Base-by-base conservation (phyloP, 2,329 filamentous ascomycete species). In the Paraconiothyrium sp. region DNA sequence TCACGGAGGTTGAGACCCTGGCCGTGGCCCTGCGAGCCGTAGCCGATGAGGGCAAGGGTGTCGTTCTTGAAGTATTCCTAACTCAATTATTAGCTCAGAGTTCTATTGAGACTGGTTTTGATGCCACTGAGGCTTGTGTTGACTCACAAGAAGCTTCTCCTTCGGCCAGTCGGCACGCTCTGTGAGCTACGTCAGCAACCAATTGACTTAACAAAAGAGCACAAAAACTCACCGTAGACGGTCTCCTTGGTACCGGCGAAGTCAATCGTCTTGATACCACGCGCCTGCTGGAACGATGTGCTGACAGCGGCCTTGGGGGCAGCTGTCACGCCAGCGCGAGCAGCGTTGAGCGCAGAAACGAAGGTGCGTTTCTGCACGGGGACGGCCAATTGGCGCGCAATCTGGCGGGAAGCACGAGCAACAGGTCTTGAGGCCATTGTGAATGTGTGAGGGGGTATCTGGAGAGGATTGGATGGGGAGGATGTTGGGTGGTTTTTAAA, bases 31-130 rank as follows among this genome's bases (percentile, higher is more conserved):
- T 97, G 94, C 68, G 94, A 97, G 77, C 90, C 95, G 85, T 99
- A 99, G 81, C 95, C 95, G 83, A 99, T 99, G 79, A 99, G 91
- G 79, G 95, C 95, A 76, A 99, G 92, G 73, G 94, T 98, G 84
- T 99, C 95, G 85, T 99, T 89, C 89, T 98, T 98, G 92, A 99
- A 99, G 90, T 94, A 99, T 70, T 98, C 93, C 92, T 97, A 56
- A 41, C 35, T 60, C 56, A 39, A 59, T 54, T 62, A 69, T 81
- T 64, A 81, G 73, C 55, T 52, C 32, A 54, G 34, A 50, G 14
- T 64, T 48, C 54, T 39, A 57, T 62, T 58, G 63, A 65, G 46
- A 47, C 22, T 4, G 47, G 46, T 49, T 41, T 56, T 54, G 59
- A 68, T 59, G 60, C 46, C 57, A 67, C 58, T 61, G 63, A 59